Percentiles rank a stretch among this genome's conserved stretches.
These are phyloP conservation scores for Phylloporus gajari DNA, from an alignment of 1,284 basidiomycete genomes.

Conservation along the genomic window DNA sequence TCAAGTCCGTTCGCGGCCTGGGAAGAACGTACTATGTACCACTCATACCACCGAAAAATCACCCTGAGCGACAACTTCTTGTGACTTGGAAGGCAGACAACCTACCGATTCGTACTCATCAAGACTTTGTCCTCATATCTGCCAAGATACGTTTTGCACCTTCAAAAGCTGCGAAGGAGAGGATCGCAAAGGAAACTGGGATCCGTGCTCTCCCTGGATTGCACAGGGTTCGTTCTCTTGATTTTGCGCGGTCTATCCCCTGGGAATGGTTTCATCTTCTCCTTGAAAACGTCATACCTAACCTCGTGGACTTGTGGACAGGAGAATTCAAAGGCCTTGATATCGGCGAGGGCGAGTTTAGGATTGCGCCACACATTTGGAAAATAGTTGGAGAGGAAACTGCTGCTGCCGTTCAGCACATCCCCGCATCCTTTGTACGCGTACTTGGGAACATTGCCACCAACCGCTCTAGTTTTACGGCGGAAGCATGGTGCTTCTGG, in stretches of 20 bases:
- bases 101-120: no score
- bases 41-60: no score
- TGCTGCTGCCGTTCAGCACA: constrained; percentile 7
- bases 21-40: no score
- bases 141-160: no score
- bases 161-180: not conserved
- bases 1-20: no score
- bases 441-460: constrained; percentile 16
- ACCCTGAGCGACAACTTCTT: no score
- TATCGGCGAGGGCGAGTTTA: constrained; percentile 27
- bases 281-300: not conserved
- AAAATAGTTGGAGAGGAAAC: constrained; percentile 30
- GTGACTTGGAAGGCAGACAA: no score
- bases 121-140: no score
- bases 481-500: constrained; percentile 25
- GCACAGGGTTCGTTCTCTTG: constrained; percentile 25
- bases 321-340: constrained; percentile 43
- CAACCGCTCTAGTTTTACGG: not conserved
- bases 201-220: constrained; percentile 32
- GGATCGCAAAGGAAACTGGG: constrained; percentile 35
- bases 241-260: constrained; percentile 31
- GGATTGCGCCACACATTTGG: constrained; percentile 34
- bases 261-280: constrained; percentile 37
- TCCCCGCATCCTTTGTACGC: constrained; percentile 11
- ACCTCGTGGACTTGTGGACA: constrained; percentile 43